Base-by-base conservation (phyloP, 192 early-diverging fungal species). In the Phlyctochytrium arcticum region DNA sequence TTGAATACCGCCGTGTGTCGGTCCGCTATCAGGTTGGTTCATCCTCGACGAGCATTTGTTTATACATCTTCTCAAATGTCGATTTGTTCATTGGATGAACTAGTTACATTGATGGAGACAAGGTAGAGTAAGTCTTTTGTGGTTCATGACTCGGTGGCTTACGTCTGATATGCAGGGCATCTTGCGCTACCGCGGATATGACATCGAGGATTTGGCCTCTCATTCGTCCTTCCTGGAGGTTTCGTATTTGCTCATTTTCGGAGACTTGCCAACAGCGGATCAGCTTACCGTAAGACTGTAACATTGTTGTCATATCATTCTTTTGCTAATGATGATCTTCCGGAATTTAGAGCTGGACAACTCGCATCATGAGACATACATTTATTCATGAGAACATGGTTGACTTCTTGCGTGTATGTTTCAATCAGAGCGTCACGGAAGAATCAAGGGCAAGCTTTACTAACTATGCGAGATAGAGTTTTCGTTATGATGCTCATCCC, bases 161-260 rank as follows among this genome's bases (percentile, higher is more conserved):
- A 57, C 34, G 55, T 34, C 23, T 27, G 15, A 57, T 2, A 9
- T 17, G 31, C 31, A 68, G 48, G 87, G 87, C 7, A 80, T 88
- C 60, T 62, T 88, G 19, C 54, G 83, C 3, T 81, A 80, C 57
- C 64, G 81, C 27, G 85, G 85, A 21, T 88, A 88, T 57, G 71
- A 79, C 39, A 85, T 88, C 50, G 86, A 88, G 60, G 79, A 88
- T 46, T 65, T 88, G 9, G 82, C 85, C 10, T 80, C 83, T 63
- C 78, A 85, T 44, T 82, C 79, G 27, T 74, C 74, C 10, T 88
- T 85, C 67, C 51, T 88, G 12, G 87, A 88, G 70, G 86, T 88
- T 21, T 75, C 86, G 9, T 88, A 88, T 64, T 69, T 88, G 56
- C 65, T 88, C 8, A 80, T 88, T 48, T 88, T 78, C 58, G 85